Conservation (phyloP, 78 protist species). For the Dictyostelium citrinum region DNA sequence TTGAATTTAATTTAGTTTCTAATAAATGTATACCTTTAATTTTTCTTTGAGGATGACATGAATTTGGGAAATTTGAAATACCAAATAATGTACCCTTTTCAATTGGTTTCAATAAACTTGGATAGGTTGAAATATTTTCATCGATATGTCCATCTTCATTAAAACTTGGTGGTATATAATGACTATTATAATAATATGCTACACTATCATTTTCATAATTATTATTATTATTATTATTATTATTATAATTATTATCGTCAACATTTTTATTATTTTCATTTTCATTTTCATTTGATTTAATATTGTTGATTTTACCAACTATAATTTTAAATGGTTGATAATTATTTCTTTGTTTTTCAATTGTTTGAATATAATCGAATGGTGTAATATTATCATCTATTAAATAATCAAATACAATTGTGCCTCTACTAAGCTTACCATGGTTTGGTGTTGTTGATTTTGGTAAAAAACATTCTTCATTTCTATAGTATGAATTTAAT, state of each 20-base stretch:
- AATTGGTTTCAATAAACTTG: not conserved
- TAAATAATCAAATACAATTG: not conserved
- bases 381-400: not conserved
- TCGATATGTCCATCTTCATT: not conserved
- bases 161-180: not conserved
- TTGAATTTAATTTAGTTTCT: not conserved
- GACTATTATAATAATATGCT: not conserved
- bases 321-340: constrained; percentile 1
- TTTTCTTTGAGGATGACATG: too few species aligned
- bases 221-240: not conserved
- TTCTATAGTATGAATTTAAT: not conserved
- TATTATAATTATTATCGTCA: not conserved
- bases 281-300: not conserved
- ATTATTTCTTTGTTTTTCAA: not conserved
- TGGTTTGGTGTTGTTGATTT: not conserved
- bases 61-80: not conserved
- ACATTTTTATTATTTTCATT: not conserved
- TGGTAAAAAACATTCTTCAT: not conserved
- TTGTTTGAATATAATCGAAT: not conserved
- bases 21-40: not conserved
- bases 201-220: not conserved
- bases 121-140: not conserved
- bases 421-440: not conserved
- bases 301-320: not conserved
- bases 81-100: constrained; percentile 10